These are phyloP conservation scores for Pulveroboletus ravenelii DNA, from an alignment of 768 basidiomycete species.

Conservation along the genomic window DNA sequence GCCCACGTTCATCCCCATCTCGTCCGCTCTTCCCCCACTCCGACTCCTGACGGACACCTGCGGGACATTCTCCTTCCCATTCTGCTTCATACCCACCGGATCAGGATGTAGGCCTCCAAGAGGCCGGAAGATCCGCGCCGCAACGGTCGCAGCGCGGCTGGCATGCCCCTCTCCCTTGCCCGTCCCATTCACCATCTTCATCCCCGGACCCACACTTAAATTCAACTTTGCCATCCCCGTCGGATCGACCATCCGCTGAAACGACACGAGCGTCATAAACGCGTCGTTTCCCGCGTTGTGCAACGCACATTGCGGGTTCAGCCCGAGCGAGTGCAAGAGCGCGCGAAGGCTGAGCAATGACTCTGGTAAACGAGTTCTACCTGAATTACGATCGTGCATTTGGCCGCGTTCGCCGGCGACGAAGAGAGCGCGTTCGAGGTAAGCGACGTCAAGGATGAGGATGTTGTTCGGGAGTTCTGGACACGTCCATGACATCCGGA, in stretches of 20 bases:
- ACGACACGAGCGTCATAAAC: conserved; percentile 58
- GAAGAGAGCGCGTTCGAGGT: conserved; percentile 62
- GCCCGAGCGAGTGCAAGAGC: conserved; percentile 55
- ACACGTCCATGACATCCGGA: background rate
- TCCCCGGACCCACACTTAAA: background rate
- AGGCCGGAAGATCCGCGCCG: conserved; percentile 19
- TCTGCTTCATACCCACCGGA: background rate
- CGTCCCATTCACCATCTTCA: background rate
- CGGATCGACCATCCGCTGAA: conserved; percentile 68
- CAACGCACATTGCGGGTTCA: conserved; percentile 36
- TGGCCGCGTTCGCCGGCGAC: conserved; percentile 48
- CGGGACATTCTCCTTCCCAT: background rate
- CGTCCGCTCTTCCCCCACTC: conserved; percentile 1
- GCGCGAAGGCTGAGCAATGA: conserved; percentile 59
- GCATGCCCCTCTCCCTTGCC: conserved; percentile 1
- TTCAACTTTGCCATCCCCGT: conserved; percentile 21
- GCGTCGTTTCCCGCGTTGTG: conserved; percentile 84
- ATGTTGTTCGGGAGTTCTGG: conserved; percentile 72
- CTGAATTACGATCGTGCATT: conserved; percentile 59
- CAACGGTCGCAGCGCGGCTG: conserved; percentile 13
- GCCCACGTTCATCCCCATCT: conserved; percentile 7
- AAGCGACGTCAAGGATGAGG: conserved; percentile 59
- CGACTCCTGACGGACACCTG: background rate
- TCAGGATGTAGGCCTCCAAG: background rate
- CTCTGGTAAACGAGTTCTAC: conserved; percentile 45